Evolutionary conservation across 805 yeast species (phyloP), one percentile per base, ranked within the genome.

Genomic region (Yarrowia sp.): DNA sequence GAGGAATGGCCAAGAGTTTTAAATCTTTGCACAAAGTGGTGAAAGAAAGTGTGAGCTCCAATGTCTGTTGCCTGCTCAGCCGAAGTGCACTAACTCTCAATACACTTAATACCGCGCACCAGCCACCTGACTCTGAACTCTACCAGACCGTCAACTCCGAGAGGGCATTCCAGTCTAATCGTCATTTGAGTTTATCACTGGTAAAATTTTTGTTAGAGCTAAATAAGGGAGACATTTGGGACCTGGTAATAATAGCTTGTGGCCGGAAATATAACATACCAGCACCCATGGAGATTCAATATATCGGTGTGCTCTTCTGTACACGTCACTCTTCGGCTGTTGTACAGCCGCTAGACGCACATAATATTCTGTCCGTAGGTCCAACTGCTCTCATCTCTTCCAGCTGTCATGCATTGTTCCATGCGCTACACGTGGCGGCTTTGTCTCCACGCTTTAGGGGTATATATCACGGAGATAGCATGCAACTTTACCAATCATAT

Each of bases 371-470:
- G n/a, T n/a, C n/a, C n/a, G n/a, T n/a, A n/a, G n/a, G n/a, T n/a
- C n/a, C n/a, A n/a, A n/a, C n/a, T n/a, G n/a, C n/a, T n/a, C n/a
- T n/a, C n/a, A n/a, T n/a, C n/a, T n/a, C n/a, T 22, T 48, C 10
- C 15, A 13, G 53, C 32, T n/a, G 32, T 22, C 57, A 51, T 51
- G 58, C 58, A 51, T 4, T 14, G 18, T 38, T 38, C 58, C 58
- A 51, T 51, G 43, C 35, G 43, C 58, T 51, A 51, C 58, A 51
- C 58, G 58, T 51, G 58, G 58, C 58, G 42, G 58, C 58, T 51
- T 51, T 51, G 58, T 51, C 43, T 14, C 13, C 8, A 14, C 57
- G 42, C 42, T 50, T 47, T 50, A 50, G 57, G 57, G 57, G 57
- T 35, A 50, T 51, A 51, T 51, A 51, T 51, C 58, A 51, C 58